Base-by-base conservation (phyloP, 176 grass and related monocot species). In the Canna indica region DNA sequence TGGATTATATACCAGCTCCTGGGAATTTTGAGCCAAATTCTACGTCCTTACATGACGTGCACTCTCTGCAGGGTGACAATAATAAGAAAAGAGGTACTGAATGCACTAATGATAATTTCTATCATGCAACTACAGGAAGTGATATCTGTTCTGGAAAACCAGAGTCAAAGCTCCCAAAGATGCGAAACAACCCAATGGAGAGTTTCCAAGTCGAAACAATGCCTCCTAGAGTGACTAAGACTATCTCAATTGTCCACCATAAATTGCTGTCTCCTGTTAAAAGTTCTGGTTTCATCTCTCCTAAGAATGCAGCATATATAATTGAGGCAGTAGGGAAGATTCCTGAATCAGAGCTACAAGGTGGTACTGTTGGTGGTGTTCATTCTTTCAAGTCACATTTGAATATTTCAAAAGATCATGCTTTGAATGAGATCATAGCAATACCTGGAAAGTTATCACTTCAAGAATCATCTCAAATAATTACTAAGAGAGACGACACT, bases 181-280 rank as follows among this genome's bases (percentile, higher is more conserved):
- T 85, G 86, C 89, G 86, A 0, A 81, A 80, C 47, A 93, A 90
- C 70, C 94, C 86, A 32, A 90, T 93, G 60, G 89, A 99, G 59
- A 68, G 82, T 73, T 93, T 90, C 68, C 84, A 85, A 72, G 85
- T 85, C 41, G 94, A 99, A 81, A 54, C 60, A 3, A 59, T 93
- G 74, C 86, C 89, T 68, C 72, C 57, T 24, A 87, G 81, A 70
- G 75, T 66, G 76, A 50, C 82, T 24, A 93, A 85, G 83, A 52
- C 86, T 71, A 42, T 86, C 29, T 68, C 86, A 34, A 69, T 82
- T 71, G 77, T 84, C 33, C 82, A 83, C 27, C 74, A 90, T 25
- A 93, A 93, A 61, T 79, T 84, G 31, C 35, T 84, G 26, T 90
- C 86, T 71, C 90, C 89, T 38, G 79, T 88, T 56, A 99, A 80